These are phyloP conservation scores for Hanseniaspora lachancei DNA, from an alignment of 805 yeast genomes.

Conservation along the genomic window DNA sequence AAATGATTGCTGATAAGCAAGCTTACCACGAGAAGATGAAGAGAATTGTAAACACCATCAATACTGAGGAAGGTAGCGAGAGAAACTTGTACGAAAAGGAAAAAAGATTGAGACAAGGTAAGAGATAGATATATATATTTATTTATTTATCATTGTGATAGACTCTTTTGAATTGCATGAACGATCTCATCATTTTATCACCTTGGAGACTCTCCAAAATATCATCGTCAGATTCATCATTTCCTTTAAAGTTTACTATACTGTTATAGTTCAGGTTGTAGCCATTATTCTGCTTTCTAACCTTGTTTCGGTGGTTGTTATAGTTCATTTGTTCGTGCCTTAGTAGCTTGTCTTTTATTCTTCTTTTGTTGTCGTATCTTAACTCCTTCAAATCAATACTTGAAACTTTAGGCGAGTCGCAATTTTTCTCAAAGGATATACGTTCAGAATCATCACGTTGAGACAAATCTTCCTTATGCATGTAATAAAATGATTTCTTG, in stretches of 20 bases:
- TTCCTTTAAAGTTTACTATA: not conserved
- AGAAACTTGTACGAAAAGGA: conserved; percentile 86
- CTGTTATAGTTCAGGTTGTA: not conserved
- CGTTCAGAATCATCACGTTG: conserved; percentile 12
- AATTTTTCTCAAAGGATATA: conserved; percentile 13
- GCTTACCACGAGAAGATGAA: conserved; percentile 88
- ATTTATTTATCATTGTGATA: not conserved
- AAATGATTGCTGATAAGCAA: conserved; percentile 58
- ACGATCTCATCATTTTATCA: conserved; percentile 12
- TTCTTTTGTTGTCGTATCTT: conserved; percentile 8
- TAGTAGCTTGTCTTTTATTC: conserved; percentile 8
- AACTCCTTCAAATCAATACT: conserved; percentile 1
- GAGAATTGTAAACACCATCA: conserved; percentile 68
- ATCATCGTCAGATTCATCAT: not conserved
- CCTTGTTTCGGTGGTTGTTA: not conserved
- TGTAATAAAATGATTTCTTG: conserved; percentile 14
- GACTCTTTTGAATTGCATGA: conserved; percentile 7
- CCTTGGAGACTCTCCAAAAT: not conserved
- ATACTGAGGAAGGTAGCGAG: conserved; percentile 90
- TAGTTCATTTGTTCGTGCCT: not conserved
- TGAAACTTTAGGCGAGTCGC: not conserved
- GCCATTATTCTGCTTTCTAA: not conserved
- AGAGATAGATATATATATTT: conserved; percentile 20
- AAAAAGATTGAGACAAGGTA: conserved; percentile 47
- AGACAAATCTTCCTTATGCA: conserved; percentile 14